phyloP scores from a whole-genome alignment of 176 grass and related monocot species.

The Carex pumila region DNA sequence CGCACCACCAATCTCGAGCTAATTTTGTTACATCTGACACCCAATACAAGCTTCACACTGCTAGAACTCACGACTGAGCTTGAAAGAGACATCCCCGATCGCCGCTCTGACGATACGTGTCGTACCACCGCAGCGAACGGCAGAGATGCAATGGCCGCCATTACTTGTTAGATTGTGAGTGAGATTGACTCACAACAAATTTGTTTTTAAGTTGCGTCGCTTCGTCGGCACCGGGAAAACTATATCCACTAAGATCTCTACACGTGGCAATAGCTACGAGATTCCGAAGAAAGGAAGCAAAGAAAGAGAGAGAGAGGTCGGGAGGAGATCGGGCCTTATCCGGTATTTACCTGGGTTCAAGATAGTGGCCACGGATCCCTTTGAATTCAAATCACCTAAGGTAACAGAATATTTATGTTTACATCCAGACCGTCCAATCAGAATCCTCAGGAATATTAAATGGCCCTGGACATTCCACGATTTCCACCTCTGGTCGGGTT shows the following conservation, averaged over 20 bases:
- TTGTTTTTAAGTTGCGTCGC: not conserved
- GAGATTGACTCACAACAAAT: conserved; percentile 8
- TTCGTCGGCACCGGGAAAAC: conserved; percentile 10
- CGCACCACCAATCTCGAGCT: conserved; percentile 61
- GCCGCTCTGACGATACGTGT: conserved; percentile 13
- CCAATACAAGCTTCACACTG: not conserved
- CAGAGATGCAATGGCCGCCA: conserved; percentile 69
- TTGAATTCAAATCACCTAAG: no score
- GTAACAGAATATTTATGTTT: no score
- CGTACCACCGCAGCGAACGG: conserved; percentile 48
- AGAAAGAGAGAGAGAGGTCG: not conserved
- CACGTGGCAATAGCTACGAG: conserved; percentile 30
- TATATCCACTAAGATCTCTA: conserved; percentile 4
- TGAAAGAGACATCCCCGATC: not conserved
- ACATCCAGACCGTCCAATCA: no score
- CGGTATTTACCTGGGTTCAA: not conserved
- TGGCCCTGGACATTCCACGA: no score
- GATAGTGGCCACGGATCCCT: no score
- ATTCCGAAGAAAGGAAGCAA: not conserved
- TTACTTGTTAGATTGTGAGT: conserved; percentile 4
- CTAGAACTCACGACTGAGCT: conserved; percentile 3
- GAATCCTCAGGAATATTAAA: no score
- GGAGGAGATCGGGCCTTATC: not conserved
- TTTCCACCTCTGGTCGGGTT: no score
- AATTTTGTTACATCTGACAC: conserved; percentile 5